A percentile compares a stretch with the other conserved stretches of the same genome.
Conservation (phyloP, 352 stramenopile genomes). For the Globisporangium mamillatum region DNA sequence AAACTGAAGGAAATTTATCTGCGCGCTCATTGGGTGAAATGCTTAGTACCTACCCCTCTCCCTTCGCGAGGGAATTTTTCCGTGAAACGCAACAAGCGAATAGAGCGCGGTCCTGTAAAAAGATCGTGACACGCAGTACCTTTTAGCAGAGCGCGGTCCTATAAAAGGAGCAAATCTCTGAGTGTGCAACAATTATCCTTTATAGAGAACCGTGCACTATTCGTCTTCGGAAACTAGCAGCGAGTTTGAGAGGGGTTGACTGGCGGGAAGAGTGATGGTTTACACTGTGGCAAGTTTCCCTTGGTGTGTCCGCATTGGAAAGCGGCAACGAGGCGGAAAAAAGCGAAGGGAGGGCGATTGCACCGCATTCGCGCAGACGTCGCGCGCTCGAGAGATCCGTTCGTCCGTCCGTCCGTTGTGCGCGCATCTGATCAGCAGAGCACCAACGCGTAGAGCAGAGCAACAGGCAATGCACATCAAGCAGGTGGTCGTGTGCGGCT, state of each 20-base stretch:
- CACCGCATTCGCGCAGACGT: not conserved
- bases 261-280: not conserved
- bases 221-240: slow-evolving; percentile 14
- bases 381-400: not conserved
- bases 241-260: slow-evolving; percentile 14
- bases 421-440: not conserved
- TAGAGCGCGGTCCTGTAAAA: slow-evolving; percentile 1
- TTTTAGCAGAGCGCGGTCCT: not conserved
- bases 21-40: slow-evolving; percentile 20
- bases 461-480: slow-evolving; percentile 93
- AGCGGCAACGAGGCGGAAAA: not conserved
- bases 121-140: not conserved
- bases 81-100: not conserved
- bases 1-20: slow-evolving; percentile 30
- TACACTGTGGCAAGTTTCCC: not conserved
- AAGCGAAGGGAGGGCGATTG: not conserved
- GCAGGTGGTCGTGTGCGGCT: slow-evolving; percentile 93
- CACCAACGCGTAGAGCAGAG: not conserved
- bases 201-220: slow-evolving; percentile 2
- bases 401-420: not conserved
- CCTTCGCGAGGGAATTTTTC: not conserved
- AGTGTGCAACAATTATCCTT: not conserved
- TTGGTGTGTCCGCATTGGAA: not conserved
- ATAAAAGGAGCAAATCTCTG: not conserved
- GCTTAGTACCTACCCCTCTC: not conserved